Evolutionary conservation across 2,329 filamentous ascomycete genomes (phyloP).

Genomic region (Fusarium mexicanum): DNA sequence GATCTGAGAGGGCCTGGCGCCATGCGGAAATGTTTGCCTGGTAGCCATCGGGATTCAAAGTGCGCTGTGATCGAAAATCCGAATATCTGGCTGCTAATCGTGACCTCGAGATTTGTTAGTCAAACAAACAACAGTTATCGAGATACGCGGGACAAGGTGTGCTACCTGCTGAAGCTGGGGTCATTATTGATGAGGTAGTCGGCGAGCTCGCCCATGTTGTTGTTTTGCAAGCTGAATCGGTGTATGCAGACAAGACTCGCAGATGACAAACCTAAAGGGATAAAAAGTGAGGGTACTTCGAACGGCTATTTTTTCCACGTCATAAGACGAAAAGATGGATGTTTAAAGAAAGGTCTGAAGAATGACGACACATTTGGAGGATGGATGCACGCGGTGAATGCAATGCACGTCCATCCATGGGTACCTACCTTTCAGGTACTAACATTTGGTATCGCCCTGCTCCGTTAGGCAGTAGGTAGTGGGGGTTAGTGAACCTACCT

Average conservation of each 20-base stretch:
- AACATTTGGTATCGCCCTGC: neutral
- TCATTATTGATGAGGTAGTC: conserved; percentile 71
- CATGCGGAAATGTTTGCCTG: conserved; percentile 82
- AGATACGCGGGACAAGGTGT: neutral
- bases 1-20: conserved; percentile 77
- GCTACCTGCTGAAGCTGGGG: conserved; percentile 67
- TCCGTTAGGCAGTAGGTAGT: too few species aligned
- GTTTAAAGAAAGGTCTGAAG: neutral
- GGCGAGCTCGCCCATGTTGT: conserved; percentile 72
- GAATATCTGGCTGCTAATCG: conserved; percentile 89
- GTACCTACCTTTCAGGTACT: too few species aligned
- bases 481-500: too few species aligned
- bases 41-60: conserved; percentile 87
- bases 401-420: neutral
- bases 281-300: neutral
- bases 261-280: neutral
- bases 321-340: neutral
- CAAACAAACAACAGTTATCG: neutral
- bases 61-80: conserved; percentile 79
- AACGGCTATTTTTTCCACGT: neutral
- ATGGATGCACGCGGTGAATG: conserved; percentile 13
- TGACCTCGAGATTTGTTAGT: conserved; percentile 59
- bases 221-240: neutral
- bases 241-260: neutral
- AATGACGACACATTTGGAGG: conserved; percentile 33